phyloP scores from a whole-genome alignment of 139 green algal species.

The Chloropicon primus region DNA sequence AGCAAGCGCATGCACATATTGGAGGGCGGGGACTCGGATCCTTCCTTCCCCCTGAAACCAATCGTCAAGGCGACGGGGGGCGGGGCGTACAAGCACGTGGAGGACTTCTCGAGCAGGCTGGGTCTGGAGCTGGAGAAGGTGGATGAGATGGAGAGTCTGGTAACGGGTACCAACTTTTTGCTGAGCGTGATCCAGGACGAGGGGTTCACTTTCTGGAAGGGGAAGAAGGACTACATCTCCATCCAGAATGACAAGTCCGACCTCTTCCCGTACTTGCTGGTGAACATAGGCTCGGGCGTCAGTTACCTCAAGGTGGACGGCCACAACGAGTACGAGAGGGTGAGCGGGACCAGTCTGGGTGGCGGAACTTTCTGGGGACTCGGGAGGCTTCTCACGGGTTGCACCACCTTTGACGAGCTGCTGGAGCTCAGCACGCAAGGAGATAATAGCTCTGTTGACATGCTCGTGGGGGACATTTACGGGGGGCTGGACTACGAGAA shows the following conservation, averaged over 20 bases:
- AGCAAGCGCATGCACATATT: slow-evolving; percentile 71
- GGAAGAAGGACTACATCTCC: slow-evolving; percentile 37
- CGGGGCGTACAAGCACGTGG: slow-evolving; percentile 75
- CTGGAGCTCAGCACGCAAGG: slow-evolving; percentile 72
- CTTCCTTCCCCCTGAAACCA: background rate
- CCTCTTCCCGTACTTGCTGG: slow-evolving; percentile 88
- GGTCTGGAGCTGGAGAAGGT: slow-evolving; percentile 81
- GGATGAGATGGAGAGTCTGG: slow-evolving; percentile 72
- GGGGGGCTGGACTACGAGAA: slow-evolving; percentile 79
- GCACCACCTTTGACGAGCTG: slow-evolving; percentile 88
- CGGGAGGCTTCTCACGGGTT: slow-evolving; percentile 50
- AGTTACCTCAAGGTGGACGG: slow-evolving; percentile 74
- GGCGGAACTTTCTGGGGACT: slow-evolving; percentile 98
- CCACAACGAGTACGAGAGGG: slow-evolving; percentile 45
- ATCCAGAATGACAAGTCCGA: slow-evolving; percentile 2
- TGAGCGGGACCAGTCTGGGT: slow-evolving; percentile 84
- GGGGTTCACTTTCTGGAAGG: slow-evolving; percentile 74
- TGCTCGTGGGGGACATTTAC: slow-evolving; percentile 99
- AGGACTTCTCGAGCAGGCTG: slow-evolving; percentile 45
- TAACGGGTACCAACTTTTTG: slow-evolving; percentile 89
- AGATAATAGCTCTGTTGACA: slow-evolving; percentile 84
- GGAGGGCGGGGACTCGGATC: background rate
- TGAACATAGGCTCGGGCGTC: slow-evolving; percentile 95
- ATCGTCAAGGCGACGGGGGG: slow-evolving; percentile 37
- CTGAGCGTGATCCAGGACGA: slow-evolving; percentile 78